Conservation (phyloP, 805 yeast genomes). For the Sungouiozyma intestinalis region DNA sequence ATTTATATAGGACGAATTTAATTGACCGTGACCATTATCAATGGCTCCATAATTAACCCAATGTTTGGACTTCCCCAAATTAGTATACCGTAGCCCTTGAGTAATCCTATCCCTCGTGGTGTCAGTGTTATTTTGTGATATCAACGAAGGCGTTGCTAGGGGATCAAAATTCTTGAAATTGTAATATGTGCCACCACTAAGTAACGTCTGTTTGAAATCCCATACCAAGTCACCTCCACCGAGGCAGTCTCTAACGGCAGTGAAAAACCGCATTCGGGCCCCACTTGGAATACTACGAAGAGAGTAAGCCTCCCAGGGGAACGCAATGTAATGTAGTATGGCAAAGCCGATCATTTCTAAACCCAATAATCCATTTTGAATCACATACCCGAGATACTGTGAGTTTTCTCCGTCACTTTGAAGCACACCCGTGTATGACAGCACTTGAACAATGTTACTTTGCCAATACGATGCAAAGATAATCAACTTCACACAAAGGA, state of each 20-base stretch:
- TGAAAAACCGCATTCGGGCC: constrained; percentile 46
- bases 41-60: constrained; percentile 47
- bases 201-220: constrained; percentile 62
- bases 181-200: constrained; percentile 59
- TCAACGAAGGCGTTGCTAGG: constrained; percentile 35
- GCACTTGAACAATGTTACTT: constrained; percentile 48
- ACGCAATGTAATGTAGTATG: constrained; percentile 78
- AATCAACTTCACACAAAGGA: constrained; percentile 82
- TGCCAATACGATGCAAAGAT: constrained; percentile 99
- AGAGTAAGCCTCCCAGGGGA: constrained; percentile 65
- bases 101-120: constrained; percentile 60
- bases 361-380: constrained; percentile 73
- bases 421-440: constrained; percentile 38
- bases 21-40: constrained; percentile 1
- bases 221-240: constrained; percentile 67
- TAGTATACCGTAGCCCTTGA: constrained; percentile 73
- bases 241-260: constrained; percentile 67
- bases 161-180: constrained; percentile 80
- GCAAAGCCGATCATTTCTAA: constrained; percentile 81
- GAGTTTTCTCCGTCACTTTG: constrained; percentile 25
- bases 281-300: constrained; percentile 54
- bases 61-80: constrained; percentile 70
- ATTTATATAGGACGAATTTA: background rate
- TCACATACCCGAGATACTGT: constrained; percentile 39
- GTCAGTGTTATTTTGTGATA: constrained; percentile 57